Evolutionary conservation across 257 asterid species (phyloP), one percentile per base, ranked within the genome.

Genomic region (Plantago major): DNA sequence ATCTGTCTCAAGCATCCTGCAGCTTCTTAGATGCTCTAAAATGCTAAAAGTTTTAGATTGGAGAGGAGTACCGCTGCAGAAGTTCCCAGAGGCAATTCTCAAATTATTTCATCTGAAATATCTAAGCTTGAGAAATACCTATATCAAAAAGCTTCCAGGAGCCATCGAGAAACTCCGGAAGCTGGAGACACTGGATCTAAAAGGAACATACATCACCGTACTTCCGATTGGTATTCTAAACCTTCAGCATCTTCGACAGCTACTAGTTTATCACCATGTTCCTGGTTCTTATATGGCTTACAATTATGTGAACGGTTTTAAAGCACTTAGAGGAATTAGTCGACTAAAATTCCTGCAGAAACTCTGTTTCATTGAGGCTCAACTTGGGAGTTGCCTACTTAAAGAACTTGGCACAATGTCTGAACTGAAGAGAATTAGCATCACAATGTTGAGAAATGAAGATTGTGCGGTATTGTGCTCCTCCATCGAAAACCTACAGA

Each of bases 121-220:
- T 65, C 63, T 78, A 44, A 61, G 81, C 72, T 63, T 78, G 69
- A 69, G 78, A 53, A 46, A 49, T 18, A 71, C 74, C 11, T 33
- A 42, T 45, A 66, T 75, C 43, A 62, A 54, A 42, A 55, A 10
- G 51, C 60, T 78, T 38, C 71, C 78, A 0, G 55, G 65, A 17
- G 65, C 65, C 22, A 60, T 79, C 3, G 26, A 46, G 56, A 79
- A 65, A 17, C 81, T 79, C 19, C 67, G 55, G 42, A 64, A 66
- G 61, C 71, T 75, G 10, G 76, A 79, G 70, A 55, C 61, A 10
- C 69, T 75, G 55, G 78, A 75, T 60, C 76, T 79, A 14, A 72
- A 69, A 64, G 69, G 69, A 58, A 69, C 81, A 0, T 14, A 54
- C 18, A 56, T 79, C 22, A 65, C 68, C 1, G 74, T 68, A 65